phyloP scores from a whole-genome alignment of 441 rosid species.

The Croton laevigatus region DNA sequence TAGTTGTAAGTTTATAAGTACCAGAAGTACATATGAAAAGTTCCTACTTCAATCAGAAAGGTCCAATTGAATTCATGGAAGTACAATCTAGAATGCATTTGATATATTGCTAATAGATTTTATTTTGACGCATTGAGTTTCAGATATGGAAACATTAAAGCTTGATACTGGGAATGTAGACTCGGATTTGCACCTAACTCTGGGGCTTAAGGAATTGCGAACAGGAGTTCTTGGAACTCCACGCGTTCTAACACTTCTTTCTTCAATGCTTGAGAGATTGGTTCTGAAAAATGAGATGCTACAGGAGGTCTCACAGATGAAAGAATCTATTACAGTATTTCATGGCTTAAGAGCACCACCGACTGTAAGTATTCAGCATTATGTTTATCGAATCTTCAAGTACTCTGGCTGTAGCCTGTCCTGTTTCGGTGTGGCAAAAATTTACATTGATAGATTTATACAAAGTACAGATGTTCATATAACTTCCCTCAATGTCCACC shows the following conservation, averaged over 20 bases:
- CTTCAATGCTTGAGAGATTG: constrained; percentile 62
- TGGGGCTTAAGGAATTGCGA: constrained; percentile 58
- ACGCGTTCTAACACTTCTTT: constrained; percentile 46
- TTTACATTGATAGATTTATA: constrained; percentile 65
- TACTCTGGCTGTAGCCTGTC: constrained; percentile 82
- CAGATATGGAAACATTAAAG: constrained; percentile 48
- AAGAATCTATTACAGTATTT: constrained; percentile 47
- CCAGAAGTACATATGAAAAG: too few species aligned
- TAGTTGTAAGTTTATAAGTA: too few species aligned
- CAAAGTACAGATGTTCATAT: constrained; percentile 44
- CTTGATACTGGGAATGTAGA: constrained; percentile 33
- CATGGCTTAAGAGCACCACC: constrained; percentile 71
- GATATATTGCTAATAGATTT: too few species aligned
- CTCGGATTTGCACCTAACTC: constrained; percentile 42
- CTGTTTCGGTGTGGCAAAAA: constrained; percentile 68
- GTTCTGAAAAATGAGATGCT: constrained; percentile 44
- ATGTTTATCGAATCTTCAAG: constrained; percentile 76
- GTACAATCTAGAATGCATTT: neutral
- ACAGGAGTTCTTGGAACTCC: constrained; percentile 50
- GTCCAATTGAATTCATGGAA: too few species aligned
- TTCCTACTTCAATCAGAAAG: too few species aligned
- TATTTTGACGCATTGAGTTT: constrained; percentile 35
- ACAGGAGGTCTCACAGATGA: constrained; percentile 23
- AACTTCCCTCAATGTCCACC: constrained; percentile 69
- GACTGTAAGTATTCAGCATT: constrained; percentile 53